These are phyloP conservation scores for Panicum virgatum DNA, from an alignment of 202 grass and related monocot species.

Conservation along the genomic window DNA sequence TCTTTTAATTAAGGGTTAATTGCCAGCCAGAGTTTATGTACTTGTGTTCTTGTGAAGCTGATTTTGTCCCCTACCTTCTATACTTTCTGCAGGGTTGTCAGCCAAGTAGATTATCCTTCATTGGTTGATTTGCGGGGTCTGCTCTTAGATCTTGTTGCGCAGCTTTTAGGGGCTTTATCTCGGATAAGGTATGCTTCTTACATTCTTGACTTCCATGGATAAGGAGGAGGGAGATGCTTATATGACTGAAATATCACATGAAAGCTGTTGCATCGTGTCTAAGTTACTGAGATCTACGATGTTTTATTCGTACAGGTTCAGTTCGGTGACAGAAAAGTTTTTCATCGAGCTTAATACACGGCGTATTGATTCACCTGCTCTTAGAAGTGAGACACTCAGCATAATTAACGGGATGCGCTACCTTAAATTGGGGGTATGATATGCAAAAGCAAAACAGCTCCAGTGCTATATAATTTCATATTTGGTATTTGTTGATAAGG, in stretches of 20 bases:
- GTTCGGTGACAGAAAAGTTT: conserved; percentile 95
- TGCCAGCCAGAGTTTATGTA: background rate
- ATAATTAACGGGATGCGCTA: conserved; percentile 99
- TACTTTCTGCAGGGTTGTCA: conserved; percentile 70
- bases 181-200: conserved; percentile 70
- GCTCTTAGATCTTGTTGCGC: conserved; percentile 95
- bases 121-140: conserved; percentile 93
- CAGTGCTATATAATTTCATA: conserved; percentile 31
- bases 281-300: conserved; percentile 28
- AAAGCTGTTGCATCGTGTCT: conserved; percentile 20
- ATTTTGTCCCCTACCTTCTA: background rate
- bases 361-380: conserved; percentile 64
- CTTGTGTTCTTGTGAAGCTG: conserved; percentile 28
- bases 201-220: conserved; percentile 27
- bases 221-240: background rate
- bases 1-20: too few species aligned
- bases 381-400: conserved; percentile 90
- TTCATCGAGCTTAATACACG: conserved; percentile 95
- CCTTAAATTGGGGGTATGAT: conserved; percentile 94
- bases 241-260: background rate
- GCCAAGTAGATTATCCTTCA: conserved; percentile 96
- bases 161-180: conserved; percentile 94
- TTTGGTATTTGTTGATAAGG: conserved; percentile 23
- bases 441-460: conserved; percentile 13
- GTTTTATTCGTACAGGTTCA: conserved; percentile 73